Evolutionary conservation across 352 stramenopile genomes (phyloP), one percentile per base, ranked within the genome.

Genomic region (Halophytophthora polymorphica): DNA sequence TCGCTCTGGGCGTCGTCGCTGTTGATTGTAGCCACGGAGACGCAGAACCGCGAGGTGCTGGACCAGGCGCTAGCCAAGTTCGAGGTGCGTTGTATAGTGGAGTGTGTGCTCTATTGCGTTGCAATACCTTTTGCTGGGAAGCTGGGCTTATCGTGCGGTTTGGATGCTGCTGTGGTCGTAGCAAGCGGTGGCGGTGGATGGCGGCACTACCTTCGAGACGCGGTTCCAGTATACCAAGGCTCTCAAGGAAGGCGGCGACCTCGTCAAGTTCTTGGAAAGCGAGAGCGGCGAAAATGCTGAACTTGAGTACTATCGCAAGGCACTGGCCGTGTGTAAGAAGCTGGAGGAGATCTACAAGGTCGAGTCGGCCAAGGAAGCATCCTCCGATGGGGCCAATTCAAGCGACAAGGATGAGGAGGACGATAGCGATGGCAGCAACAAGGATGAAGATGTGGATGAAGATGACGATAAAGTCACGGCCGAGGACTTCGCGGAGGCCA

Each of bases 181-280:
- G 63, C 64, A 77, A 67, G 80, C 83, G 1, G 79, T 91, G 25
- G 55, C 89, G n/a, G 76, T 93, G 59, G 83, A 93, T 38, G 82
- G 77, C 40, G 78, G 80, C 19, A 90, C 81, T 14, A 88, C 74
- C 14, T 93, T 93, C 46, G 83, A 93, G 66, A 88, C 80, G 37
- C 66, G 64, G 19, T 91, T 93, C 53, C 83, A 93, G 58, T 82
- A 68, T 45, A 78, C 83, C 18, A 88, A 88, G 28, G 80, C 83
- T n/a, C 57, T 93, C 22, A 79, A 79, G 35, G 71, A 85, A 58
- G 77, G 69, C n/a, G 76, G 69, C n/a, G 71, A 86, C 42, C 51
- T 93, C 35, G 70, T 90, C 53, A 54, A 71, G 18, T 83, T 87
- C 35, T 57, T 86, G 21, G 58, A 83, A 34, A 37, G 28, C 0